phyloP scores from a whole-genome alignment of 1,284 basidiomycete species.

The Chondrostereum purpureum region DNA sequence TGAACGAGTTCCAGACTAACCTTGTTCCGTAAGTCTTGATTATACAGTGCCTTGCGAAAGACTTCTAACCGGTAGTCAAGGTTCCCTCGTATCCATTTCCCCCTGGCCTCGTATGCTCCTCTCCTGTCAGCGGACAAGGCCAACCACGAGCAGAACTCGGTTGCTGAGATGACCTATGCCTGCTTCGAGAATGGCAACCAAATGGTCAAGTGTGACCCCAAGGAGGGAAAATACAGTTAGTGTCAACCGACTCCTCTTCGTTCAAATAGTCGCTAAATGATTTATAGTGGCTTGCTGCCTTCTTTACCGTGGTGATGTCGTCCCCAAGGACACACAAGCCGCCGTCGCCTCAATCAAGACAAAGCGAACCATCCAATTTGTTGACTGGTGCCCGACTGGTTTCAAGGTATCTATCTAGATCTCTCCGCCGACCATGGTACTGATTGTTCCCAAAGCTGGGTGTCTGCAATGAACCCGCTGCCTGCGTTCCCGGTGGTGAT shows the following conservation, averaged over 20 bases:
- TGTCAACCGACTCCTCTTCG: conserved; percentile 13
- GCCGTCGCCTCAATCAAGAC: conserved; percentile 96
- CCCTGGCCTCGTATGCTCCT: conserved; percentile 92
- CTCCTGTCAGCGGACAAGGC: conserved; percentile 87
- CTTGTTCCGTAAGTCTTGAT: conserved; percentile 86
- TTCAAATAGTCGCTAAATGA: conserved; percentile 9
- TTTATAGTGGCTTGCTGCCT: conserved; percentile 77
- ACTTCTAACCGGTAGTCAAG: no score
- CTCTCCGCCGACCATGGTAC: background rate
- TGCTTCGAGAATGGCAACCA: conserved; percentile 98
- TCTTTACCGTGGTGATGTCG: conserved; percentile 93
- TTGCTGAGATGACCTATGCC: conserved; percentile 97
- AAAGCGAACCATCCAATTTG: conserved; percentile 94
- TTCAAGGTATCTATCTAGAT: conserved; percentile 62
- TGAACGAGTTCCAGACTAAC: conserved; percentile 99
- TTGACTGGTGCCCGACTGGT: conserved; percentile 98
- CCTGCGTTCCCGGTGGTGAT: conserved; percentile 88
- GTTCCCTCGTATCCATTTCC: conserved; percentile 98
- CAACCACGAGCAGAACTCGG: conserved; percentile 95
- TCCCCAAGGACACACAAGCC: conserved; percentile 93
- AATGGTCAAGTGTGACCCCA: conserved; percentile 97
- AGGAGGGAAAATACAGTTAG: conserved; percentile 95
- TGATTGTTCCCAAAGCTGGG: conserved; percentile 53
- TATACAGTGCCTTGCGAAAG: no score
- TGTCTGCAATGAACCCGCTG: conserved; percentile 94